Evolutionary conservation across 2,329 filamentous ascomycete species (phyloP).

Genomic region (Fusarium decemcellulare): DNA sequence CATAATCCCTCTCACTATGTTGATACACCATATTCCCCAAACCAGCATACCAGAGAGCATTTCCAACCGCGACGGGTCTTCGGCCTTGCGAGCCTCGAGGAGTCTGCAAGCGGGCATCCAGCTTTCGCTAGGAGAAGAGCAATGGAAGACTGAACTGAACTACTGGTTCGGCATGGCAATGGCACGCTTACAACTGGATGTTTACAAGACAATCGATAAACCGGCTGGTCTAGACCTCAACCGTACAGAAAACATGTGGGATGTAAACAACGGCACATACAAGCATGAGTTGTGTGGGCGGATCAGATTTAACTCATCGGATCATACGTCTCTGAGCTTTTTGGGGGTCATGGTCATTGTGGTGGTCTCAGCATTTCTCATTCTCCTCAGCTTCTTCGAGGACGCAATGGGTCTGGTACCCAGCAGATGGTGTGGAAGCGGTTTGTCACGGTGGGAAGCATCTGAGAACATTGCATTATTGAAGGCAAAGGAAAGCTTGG

Average conservation of each 20-base stretch:
- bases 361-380: background rate
- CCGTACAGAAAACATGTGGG: background rate
- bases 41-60: background rate
- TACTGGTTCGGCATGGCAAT: background rate
- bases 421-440: background rate
- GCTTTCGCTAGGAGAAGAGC: background rate
- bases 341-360: background rate
- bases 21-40: background rate
- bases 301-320: background rate
- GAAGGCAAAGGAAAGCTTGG: background rate
- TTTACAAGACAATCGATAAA: background rate
- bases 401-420: background rate
- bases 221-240: background rate
- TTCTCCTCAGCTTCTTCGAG: background rate
- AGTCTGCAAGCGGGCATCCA: background rate
- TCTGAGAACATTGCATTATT: background rate
- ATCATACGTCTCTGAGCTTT: background rate
- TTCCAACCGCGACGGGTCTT: background rate
- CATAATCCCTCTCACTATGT: background rate
- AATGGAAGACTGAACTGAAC: slow-evolving; percentile 3
- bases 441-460: background rate
- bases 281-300: background rate
- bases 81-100: background rate
- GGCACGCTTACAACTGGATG: background rate
- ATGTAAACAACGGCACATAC: background rate